Conservation (phyloP, 2,329 filamentous ascomycete species). For the Fusarium algeriense region DNA sequence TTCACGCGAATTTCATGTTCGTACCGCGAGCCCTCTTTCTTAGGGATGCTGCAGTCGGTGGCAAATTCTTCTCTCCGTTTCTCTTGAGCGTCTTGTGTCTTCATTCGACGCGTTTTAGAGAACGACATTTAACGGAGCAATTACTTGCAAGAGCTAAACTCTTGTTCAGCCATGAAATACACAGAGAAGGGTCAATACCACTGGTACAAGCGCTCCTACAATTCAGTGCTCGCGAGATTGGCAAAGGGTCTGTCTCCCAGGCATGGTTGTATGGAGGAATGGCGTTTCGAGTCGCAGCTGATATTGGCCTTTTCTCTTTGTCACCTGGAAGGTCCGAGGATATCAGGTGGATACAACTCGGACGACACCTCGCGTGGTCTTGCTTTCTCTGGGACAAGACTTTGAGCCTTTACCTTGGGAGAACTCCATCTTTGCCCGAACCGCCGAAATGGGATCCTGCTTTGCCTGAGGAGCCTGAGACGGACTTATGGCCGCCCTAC, state of each 20-base stretch:
- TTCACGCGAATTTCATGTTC: conserved; percentile 4
- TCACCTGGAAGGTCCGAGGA: background rate
- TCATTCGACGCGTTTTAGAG: background rate
- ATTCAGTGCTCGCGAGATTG: background rate
- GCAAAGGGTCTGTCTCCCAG: background rate
- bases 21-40: background rate
- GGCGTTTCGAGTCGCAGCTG: conserved; percentile 4
- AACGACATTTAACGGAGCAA: background rate
- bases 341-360: background rate
- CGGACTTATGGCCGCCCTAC: background rate
- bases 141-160: background rate
- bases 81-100: background rate
- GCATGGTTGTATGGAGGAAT: background rate
- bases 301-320: background rate
- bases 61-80: background rate
- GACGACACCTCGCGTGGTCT: conserved; percentile 1
- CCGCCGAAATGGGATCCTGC: background rate
- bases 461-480: background rate
- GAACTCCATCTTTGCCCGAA: background rate
- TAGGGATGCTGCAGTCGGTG: background rate
- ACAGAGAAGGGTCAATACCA: background rate
- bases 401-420: background rate
- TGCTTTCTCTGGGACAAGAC: conserved; percentile 6
- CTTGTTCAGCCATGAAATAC: background rate
- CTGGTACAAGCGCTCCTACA: background rate